Conservation (phyloP, 1,284 basidiomycete species). For the Microbotryum violaceum region DNA sequence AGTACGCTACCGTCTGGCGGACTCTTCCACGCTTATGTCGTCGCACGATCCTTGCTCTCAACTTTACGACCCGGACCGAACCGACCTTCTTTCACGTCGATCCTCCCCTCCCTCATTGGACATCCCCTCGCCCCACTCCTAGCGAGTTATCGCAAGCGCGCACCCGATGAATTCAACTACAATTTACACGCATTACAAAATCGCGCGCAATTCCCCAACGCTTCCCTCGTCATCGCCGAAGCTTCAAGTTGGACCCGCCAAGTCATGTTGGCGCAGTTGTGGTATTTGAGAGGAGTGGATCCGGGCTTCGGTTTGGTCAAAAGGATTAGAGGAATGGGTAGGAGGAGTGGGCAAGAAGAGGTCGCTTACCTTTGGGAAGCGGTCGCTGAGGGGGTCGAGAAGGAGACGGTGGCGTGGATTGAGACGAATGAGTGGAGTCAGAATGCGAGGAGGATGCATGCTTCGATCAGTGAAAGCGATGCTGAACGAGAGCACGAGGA, state of each 20-base stretch:
- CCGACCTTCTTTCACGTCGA: not conserved
- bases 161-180: conserved; percentile 2
- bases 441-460: conserved; percentile 1
- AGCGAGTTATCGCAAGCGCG: not conserved
- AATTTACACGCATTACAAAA: not conserved
- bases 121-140: conserved; percentile 2
- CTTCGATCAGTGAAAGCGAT: not conserved
- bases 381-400: conserved; percentile 12
- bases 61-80: not conserved
- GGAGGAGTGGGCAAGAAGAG: not conserved
- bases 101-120: conserved; percentile 10
- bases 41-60: conserved; percentile 1
- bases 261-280: conserved; percentile 19
- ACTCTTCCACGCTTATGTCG: conserved; percentile 15
- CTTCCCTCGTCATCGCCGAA: not conserved
- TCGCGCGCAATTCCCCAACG: not conserved
- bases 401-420: conserved; percentile 15
- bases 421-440: conserved; percentile 7
- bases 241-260: conserved; percentile 12
- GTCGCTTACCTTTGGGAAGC: conserved; percentile 16
- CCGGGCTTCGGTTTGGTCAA: conserved; percentile 8
- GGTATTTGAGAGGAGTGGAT: not conserved
- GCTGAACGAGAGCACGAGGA: not conserved
- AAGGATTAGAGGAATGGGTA: not conserved
- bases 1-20: not conserved